Evolutionary conservation across 1,284 basidiomycete genomes (phyloP).

Genomic region (Cutaneotrichosporon mucoides): DNA sequence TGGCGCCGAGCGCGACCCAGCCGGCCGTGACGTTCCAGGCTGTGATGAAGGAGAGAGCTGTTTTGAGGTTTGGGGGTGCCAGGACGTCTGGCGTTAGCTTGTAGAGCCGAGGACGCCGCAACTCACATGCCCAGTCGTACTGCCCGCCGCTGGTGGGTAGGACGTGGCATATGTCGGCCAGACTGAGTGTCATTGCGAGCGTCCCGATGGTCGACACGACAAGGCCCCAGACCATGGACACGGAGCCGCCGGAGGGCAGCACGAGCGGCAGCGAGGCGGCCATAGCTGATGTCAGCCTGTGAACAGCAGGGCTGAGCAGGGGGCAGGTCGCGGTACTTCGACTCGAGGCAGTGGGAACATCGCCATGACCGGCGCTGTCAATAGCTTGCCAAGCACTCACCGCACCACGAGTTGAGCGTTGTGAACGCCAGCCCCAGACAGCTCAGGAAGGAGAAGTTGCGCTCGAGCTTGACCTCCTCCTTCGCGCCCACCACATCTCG

Average conservation of each 20-base stretch:
- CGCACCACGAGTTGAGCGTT: conserved; percentile 20
- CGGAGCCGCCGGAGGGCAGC: conserved; percentile 38
- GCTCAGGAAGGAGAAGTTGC: conserved; percentile 17
- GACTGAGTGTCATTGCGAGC: conserved; percentile 24
- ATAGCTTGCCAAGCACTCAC: not conserved
- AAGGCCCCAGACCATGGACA: conserved; percentile 42
- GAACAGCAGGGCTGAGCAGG: too few relatives aligned
- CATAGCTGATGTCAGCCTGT: conserved; percentile 1
- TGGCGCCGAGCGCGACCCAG: conserved; percentile 46
- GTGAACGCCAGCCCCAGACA: conserved; percentile 19
- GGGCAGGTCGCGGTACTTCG: too few relatives aligned
- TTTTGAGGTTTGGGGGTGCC: not conserved
- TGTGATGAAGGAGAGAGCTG: not conserved
- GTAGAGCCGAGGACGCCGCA: not conserved
- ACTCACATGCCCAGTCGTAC: conserved; percentile 34
- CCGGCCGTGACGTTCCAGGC: conserved; percentile 24
- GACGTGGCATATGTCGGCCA: conserved; percentile 16
- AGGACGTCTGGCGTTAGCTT: conserved; percentile 14
- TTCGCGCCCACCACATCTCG: not conserved
- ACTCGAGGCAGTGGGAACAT: too few relatives aligned
- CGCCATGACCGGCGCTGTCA: not conserved
- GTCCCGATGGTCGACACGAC: conserved; percentile 29
- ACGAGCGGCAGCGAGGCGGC: conserved; percentile 11
- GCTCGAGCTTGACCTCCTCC: conserved; percentile 8
- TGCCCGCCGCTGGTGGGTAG: conserved; percentile 33